Conservation (phyloP, 345 rosid genomes). For the Alliaria petiolata region DNA sequence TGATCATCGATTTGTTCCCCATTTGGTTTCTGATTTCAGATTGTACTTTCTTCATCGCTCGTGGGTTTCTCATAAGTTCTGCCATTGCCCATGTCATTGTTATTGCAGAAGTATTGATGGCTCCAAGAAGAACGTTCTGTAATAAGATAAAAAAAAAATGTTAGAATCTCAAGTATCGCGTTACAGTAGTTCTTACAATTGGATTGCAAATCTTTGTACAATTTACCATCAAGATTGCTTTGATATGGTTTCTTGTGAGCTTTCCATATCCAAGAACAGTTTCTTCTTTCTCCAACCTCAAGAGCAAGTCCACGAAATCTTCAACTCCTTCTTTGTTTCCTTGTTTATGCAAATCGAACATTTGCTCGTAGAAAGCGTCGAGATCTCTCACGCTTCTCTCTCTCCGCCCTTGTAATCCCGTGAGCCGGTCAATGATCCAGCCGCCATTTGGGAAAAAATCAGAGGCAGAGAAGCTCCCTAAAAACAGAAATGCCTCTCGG, state of each 20-base stretch:
- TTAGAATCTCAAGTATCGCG: no score
- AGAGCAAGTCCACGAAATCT: constrained; percentile 23
- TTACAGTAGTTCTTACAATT: no score
- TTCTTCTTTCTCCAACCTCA: constrained; percentile 18
- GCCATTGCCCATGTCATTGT: constrained; percentile 43
- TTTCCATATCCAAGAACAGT: background rate
- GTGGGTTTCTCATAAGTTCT: constrained; percentile 36
- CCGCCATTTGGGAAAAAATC: constrained; percentile 37
- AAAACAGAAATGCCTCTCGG: constrained; percentile 25
- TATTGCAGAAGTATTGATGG: no score
- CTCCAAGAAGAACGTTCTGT: no score
- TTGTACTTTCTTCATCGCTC: constrained; percentile 38
- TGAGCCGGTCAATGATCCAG: constrained; percentile 37
- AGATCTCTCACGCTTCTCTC: constrained; percentile 29
- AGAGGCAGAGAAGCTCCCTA: constrained; percentile 29
- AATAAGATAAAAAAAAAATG: no score
- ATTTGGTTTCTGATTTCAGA: constrained; percentile 33
- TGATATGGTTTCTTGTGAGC: constrained; percentile 1
- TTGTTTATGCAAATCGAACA: constrained; percentile 39
- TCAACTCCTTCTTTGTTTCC: constrained; percentile 21
- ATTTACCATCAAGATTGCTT: no score
- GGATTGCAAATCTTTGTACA: no score
- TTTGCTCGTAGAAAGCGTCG: constrained; percentile 35
- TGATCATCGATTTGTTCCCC: background rate
- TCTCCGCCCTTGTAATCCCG: constrained; percentile 24